Percentiles rank a stretch among this genome's conserved stretches.
Evolutionary conservation across 2,329 filamentous ascomycete species (phyloP).

Genomic region (Claviceps pazoutovae): DNA sequence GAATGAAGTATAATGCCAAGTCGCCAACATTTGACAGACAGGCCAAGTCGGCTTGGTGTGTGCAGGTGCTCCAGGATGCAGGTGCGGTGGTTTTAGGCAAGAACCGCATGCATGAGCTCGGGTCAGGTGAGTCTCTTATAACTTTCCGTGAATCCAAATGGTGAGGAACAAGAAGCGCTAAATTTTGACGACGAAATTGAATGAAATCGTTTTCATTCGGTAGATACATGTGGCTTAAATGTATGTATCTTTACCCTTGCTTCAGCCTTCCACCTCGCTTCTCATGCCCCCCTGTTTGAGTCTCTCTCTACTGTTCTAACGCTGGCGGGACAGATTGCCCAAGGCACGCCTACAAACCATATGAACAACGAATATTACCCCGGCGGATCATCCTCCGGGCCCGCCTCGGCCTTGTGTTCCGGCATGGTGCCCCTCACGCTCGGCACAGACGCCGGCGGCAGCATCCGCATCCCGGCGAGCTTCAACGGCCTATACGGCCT

Average conservation of each 20-base stretch:
- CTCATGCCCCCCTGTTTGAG: no score
- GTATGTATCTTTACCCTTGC: constrained; percentile 15
- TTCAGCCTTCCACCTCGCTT: neutral
- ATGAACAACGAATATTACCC: constrained; percentile 65
- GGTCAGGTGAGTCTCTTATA: constrained; percentile 38
- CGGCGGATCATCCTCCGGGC: constrained; percentile 69
- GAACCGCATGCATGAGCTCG: constrained; percentile 68
- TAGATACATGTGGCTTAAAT: constrained; percentile 74
- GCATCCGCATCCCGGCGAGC: constrained; percentile 55
- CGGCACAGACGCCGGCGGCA: constrained; percentile 65
- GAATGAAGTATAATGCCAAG: constrained; percentile 46
- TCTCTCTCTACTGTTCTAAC: constrained; percentile 13
- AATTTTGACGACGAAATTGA: neutral
- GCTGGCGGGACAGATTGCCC: constrained; percentile 30
- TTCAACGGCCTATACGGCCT: constrained; percentile 75
- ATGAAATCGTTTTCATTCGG: neutral
- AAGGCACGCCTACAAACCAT: constrained; percentile 66
- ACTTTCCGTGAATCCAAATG: no score
- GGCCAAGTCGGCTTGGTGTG: constrained; percentile 53
- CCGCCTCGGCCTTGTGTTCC: constrained; percentile 52
- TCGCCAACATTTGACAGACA: constrained; percentile 34
- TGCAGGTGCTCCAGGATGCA: constrained; percentile 55
- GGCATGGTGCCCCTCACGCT: constrained; percentile 64
- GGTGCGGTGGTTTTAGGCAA: constrained; percentile 67
- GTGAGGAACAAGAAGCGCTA: neutral